A percentile compares a stretch with the other conserved stretches of the same genome.
phyloP scores from a whole-genome alignment of 164 flowering plant species.

The Berberis thunbergii region DNA sequence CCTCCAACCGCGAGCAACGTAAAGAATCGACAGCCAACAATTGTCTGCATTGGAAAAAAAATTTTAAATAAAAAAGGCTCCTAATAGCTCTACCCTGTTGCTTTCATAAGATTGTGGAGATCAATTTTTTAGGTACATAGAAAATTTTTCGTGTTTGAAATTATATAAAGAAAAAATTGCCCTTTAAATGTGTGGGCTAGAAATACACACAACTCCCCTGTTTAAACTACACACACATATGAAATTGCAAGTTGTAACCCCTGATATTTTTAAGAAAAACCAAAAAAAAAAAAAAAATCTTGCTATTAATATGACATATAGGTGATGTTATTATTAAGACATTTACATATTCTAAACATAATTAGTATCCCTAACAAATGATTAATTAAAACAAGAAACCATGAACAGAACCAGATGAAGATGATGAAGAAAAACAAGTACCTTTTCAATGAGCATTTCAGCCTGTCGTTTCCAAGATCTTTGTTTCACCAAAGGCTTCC shows the following conservation, averaged over 20 bases:
- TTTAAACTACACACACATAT: no score
- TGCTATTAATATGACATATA: no score
- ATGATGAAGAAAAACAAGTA: constrained; percentile 11
- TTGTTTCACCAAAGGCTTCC: constrained; percentile 14
- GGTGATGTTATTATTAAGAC: no score
- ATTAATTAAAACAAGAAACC: background rate
- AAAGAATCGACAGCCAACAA: constrained; percentile 72
- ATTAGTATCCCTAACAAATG: background rate
- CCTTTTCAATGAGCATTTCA: constrained; percentile 54
- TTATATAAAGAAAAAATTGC: no score
- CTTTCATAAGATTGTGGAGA: background rate
- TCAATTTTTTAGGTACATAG: background rate
- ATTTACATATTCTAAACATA: no score
- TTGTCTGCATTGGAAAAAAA: constrained; percentile 35
- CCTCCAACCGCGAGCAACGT: constrained; percentile 66
- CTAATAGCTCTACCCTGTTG: background rate
- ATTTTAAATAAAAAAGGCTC: background rate
- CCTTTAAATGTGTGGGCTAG: no score
- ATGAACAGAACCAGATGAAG: background rate
- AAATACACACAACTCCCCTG: no score
- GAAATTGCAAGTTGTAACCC: no score
- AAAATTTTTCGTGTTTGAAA: no score
- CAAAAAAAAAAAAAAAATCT: no score
- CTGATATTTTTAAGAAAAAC: no score
- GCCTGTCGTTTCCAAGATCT: constrained; percentile 24